These are phyloP conservation scores for Anastatica hierochuntica DNA, from an alignment of 345 rosid species.

Conservation along the genomic window DNA sequence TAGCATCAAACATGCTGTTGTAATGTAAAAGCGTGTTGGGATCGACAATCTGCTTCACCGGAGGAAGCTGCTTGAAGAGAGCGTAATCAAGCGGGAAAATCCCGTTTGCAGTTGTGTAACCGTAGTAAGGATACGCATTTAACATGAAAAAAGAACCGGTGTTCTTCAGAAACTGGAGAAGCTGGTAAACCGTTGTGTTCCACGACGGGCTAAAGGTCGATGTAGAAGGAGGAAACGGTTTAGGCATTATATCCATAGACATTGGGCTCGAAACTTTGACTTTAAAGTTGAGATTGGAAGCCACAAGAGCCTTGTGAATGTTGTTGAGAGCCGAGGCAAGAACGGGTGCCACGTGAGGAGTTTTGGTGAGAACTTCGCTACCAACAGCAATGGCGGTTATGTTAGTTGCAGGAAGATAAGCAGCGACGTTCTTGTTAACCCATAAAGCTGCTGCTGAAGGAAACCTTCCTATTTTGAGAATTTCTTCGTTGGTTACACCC, in stretches of 20 bases:
- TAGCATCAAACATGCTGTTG: constrained; percentile 94
- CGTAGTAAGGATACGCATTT: constrained; percentile 89
- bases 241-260: constrained; percentile 73
- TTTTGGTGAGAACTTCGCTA: constrained; percentile 71
- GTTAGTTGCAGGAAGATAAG: constrained; percentile 76
- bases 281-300: constrained; percentile 63
- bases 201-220: constrained; percentile 68
- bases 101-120: constrained; percentile 79
- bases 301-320: constrained; percentile 85
- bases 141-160: constrained; percentile 80
- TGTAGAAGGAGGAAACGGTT: constrained; percentile 87
- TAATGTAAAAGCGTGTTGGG: constrained; percentile 86
- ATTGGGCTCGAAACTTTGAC: constrained; percentile 84
- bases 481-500: constrained; percentile 72
- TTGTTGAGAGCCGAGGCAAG: constrained; percentile 71
- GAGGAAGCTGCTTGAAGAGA: constrained; percentile 55
- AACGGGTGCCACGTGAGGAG: constrained; percentile 67
- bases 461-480: constrained; percentile 68
- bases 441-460: constrained; percentile 84
- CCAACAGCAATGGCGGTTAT: constrained; percentile 94
- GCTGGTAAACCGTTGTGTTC: constrained; percentile 68
- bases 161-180: constrained; percentile 88
- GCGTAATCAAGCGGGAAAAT: constrained; percentile 88
- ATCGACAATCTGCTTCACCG: constrained; percentile 93
- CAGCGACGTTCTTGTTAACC: constrained; percentile 73